Base-by-base conservation (phyloP, 169 alveolate genomes). In the Eimeria necatrix region DNA sequence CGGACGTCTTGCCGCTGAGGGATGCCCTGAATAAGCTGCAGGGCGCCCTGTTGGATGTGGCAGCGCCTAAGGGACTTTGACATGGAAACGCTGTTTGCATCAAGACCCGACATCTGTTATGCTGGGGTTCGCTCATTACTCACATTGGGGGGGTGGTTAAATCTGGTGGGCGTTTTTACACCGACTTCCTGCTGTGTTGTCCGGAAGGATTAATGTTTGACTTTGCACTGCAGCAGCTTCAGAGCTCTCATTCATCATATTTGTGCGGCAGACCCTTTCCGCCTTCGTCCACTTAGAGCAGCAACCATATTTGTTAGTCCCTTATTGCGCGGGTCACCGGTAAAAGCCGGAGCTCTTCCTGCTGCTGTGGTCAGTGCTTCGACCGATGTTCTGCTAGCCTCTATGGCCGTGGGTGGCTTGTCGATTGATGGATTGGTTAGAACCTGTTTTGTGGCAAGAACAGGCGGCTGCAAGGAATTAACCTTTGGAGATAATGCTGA, bases 271-370 rank as follows among this genome's bases (percentile, higher is more conserved):
- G 85, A 18, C 24, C 41, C 56, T 51, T 89, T 59, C 4, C 91
- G 91, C 59, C 95, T 71, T 20, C 94, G 59, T 22, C 96, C 73
- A 7, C 74, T 46, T 24, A 94, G 73, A 10, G 96, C 94, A 52
- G 94, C 94, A 59, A 93, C 48, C 96, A 94, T 94, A 71, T 86
- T 94, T 16, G 92, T 53, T n/a, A 94, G 86, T 26, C 96, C 96
- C 41, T 94, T 94, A 41, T 94, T 93, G 90, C 96, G 84, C 24
- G 96, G 96, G 70, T 94, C 94, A 16, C 96, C 96, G 14, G 92
- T 81, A 61, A 94, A 94, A 18, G 96, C 96, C 10, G 96, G 96
- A n/a, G 92, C 95, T 52, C 93, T 59, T n/a, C 78, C 96, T n/a
- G 80, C 89, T 4, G 51, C 61, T 26, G 41, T 60, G 32, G 10